These are phyloP conservation scores for Pneumocystis jirovecii DNA, from an alignment of 1,139 yeast species.

Conservation along the genomic window DNA sequence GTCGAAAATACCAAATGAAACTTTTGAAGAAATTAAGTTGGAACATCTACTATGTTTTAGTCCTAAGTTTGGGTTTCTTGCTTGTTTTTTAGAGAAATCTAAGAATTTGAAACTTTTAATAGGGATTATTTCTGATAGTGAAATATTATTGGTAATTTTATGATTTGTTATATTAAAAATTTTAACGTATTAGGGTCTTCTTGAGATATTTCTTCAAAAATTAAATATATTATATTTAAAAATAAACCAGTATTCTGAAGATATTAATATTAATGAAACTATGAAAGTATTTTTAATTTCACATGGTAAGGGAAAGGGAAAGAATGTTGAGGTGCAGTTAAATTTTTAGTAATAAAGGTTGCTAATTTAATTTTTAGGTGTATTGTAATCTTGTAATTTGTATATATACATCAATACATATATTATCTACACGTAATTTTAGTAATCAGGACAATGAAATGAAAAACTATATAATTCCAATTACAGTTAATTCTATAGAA, in stretches of 20 bases:
- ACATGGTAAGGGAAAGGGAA: neutral
- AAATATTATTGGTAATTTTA: neutral
- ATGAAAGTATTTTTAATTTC: neutral
- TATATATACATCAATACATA: neutral
- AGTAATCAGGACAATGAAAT: neutral
- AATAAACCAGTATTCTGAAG: neutral
- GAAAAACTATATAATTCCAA: neutral
- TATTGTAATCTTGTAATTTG: neutral
- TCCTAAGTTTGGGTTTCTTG: neutral
- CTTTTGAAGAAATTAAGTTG: neutral
- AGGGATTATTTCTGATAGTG: neutral
- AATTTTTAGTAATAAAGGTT: neutral
- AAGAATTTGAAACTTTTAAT: neutral
- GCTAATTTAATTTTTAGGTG: neutral
- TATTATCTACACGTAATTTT: neutral
- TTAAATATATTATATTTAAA: neutral
- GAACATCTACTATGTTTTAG: neutral
- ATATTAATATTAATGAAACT: neutral
- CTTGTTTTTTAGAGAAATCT: neutral
- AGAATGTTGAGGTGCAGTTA: neutral
- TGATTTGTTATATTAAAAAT: neutral
- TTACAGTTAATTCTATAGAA: constrained; percentile 1
- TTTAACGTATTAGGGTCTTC: neutral
- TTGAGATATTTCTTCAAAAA: neutral
- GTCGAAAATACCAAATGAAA: neutral